Base-by-base conservation (phyloP, 139 green algal genomes). In the Coelastrella sp. region DNA sequence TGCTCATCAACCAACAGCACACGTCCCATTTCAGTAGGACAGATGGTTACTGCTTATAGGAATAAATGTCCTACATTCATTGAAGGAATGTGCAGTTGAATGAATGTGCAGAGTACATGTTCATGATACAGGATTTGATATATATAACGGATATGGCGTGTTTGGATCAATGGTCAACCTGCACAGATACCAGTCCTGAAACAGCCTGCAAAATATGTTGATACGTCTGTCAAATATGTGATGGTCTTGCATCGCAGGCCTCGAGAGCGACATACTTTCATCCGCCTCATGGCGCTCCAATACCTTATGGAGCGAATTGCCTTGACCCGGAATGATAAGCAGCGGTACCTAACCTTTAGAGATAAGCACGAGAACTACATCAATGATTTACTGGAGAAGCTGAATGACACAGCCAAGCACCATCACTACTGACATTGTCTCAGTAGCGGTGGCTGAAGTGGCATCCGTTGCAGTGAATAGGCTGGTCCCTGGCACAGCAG, bases 261-360 rank as follows among this genome's bases (percentile, higher is more conserved):
- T 7, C 45, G 80, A 3, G 80, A 86, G 62, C 48, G 80, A 4
- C 80, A 86, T 60, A 69, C 48, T 5, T 69, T 69, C n/a, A 43
- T 86, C 3, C 45, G 80, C 2, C 80, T 86, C 8, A 79, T 86
- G 80, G 64, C 80, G 4, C 66, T 79, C 32, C 80, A 86, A 11
- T 79, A 86, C 64, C 7, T 86, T 9, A 25, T 86, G 5, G 80
- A 86, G 80, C 80, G 80, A 34, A 68, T 86, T 25, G 38, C 66
- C 7, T 35, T 86, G 17, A 59, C 66, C 25, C 80, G 80, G 7
- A n/a, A 32, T 23, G 48, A 79, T 66, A 68, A 38, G 21, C 27
- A 3, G 32, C 9, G n/a, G 8, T 86, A 86, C n/a, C 30, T 43
- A 4, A 23, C 4, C 5, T 86, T 79, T 35, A 51, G 48, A 38